phyloP scores from a whole-genome alignment of 768 basidiomycete species.

The Lentinula sp. region DNA sequence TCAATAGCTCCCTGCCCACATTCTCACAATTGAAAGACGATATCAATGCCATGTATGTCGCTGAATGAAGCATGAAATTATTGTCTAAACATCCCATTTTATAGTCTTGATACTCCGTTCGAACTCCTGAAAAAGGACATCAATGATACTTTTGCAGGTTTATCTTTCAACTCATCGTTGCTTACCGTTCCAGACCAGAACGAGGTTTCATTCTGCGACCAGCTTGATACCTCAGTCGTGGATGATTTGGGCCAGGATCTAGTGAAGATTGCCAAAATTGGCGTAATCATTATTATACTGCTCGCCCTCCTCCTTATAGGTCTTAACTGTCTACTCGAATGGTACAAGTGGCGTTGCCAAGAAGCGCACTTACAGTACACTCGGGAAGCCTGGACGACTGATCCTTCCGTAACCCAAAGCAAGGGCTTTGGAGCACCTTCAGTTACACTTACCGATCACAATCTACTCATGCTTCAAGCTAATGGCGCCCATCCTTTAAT shows the following conservation, averaged over 20 bases:
- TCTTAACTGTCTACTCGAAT: slow-evolving; percentile 72
- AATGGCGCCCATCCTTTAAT: slow-evolving; percentile 70
- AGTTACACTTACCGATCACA: slow-evolving; percentile 64
- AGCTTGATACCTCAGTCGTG: slow-evolving; percentile 77
- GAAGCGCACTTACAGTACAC: slow-evolving; percentile 60
- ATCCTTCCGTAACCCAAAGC: slow-evolving; percentile 55
- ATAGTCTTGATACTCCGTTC: slow-evolving; percentile 80
- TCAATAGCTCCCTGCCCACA: slow-evolving; percentile 80
- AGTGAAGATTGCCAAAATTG: slow-evolving; percentile 75
- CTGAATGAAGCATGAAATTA: neutral
- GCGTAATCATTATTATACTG: slow-evolving; percentile 65
- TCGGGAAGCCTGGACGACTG: slow-evolving; percentile 70
- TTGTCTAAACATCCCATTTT: neutral
- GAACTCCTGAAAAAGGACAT: slow-evolving; percentile 85
- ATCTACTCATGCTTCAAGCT: slow-evolving; percentile 69
- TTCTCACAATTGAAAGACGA: slow-evolving; percentile 67
- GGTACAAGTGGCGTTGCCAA: slow-evolving; percentile 82
- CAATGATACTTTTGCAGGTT: slow-evolving; percentile 74
- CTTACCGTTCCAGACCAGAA: slow-evolving; percentile 75
- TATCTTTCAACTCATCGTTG: slow-evolving; percentile 63
- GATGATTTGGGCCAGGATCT: slow-evolving; percentile 81
- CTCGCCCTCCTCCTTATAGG: slow-evolving; percentile 69
- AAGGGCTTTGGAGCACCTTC: slow-evolving; percentile 33
- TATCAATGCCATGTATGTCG: slow-evolving; percentile 60
- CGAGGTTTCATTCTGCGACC: slow-evolving; percentile 65